These are phyloP conservation scores for Tolypocladium sp. DNA, from an alignment of 2,329 filamentous ascomycete species.

Conservation along the genomic window DNA sequence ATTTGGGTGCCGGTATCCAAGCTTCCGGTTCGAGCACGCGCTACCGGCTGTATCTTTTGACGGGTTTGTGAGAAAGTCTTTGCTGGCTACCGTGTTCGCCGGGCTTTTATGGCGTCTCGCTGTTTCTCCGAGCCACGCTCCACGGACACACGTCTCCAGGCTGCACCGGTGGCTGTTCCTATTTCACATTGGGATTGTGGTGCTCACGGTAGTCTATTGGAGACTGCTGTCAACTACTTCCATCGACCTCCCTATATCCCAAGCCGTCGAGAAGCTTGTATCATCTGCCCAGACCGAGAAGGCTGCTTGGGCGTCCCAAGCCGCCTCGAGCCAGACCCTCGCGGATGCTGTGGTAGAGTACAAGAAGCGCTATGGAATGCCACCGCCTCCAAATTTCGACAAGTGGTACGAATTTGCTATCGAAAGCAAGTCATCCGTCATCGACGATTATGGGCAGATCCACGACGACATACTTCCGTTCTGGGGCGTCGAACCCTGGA, in stretches of 20 bases:
- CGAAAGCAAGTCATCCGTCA: slow-evolving; percentile 49
- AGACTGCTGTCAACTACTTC: neutral
- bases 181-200: slow-evolving; percentile 3
- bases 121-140: neutral
- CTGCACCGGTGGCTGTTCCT: slow-evolving; percentile 8
- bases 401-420: slow-evolving; percentile 71
- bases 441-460: slow-evolving; percentile 72
- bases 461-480: slow-evolving; percentile 65
- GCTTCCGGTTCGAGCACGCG: neutral
- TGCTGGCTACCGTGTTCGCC: neutral
- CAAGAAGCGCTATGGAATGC: slow-evolving; percentile 38
- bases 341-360: slow-evolving; percentile 30
- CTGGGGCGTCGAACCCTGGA: slow-evolving; percentile 59
- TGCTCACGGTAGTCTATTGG: slow-evolving; percentile 3
- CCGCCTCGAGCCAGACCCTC: slow-evolving; percentile 10
- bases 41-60: neutral
- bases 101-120: slow-evolving; percentile 3
- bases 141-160: neutral
- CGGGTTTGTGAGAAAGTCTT: neutral
- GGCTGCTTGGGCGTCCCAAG: slow-evolving; percentile 9
- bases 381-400: slow-evolving; percentile 71
- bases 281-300: slow-evolving; percentile 4
- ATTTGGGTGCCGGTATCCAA: slow-evolving; percentile 3
- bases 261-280: slow-evolving; percentile 7
- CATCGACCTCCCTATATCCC: neutral